phyloP scores from a whole-genome alignment of 116 monocot species.

The Papilionanthe hybrid region DNA sequence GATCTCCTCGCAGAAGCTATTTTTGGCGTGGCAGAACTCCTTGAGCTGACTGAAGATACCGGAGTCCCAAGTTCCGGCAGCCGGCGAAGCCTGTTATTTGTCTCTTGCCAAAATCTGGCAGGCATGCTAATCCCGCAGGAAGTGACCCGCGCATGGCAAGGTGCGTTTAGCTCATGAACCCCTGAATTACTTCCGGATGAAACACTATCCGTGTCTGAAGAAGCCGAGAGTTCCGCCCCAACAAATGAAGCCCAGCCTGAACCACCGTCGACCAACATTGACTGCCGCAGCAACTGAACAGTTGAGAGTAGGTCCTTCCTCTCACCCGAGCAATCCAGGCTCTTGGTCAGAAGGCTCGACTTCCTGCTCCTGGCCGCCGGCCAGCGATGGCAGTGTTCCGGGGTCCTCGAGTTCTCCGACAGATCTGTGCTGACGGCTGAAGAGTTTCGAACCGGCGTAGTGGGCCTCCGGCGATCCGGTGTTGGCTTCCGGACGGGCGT shows the following conservation, averaged over 20 bases:
- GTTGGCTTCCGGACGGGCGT: slow-evolving; percentile 21
- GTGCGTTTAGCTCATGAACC: slow-evolving; percentile 30
- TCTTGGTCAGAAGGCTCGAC: slow-evolving; percentile 42
- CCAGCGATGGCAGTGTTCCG: slow-evolving; percentile 54
- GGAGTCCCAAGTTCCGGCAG: slow-evolving; percentile 10
- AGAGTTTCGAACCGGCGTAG: slow-evolving; percentile 14
- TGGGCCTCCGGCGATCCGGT: slow-evolving; percentile 27
- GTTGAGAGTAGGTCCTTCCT: slow-evolving; percentile 51
- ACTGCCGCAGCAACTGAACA: slow-evolving; percentile 50
- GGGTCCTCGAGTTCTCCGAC: slow-evolving; percentile 53
- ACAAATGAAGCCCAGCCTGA: slow-evolving; percentile 52
- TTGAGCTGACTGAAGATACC: neutral
- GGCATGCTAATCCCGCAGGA: slow-evolving; percentile 16
- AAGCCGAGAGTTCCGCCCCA: slow-evolving; percentile 32
- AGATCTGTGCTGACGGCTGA: slow-evolving; percentile 13
- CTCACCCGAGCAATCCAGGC: slow-evolving; percentile 49
- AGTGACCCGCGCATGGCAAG: slow-evolving; percentile 13
- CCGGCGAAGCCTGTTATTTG: slow-evolving; percentile 11
- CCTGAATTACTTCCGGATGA: slow-evolving; percentile 25
- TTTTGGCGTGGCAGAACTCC: neutral
- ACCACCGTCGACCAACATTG: slow-evolving; percentile 55
- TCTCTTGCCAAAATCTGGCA: slow-evolving; percentile 21
- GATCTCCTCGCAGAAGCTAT: slow-evolving; percentile 25
- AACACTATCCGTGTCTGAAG: slow-evolving; percentile 24
- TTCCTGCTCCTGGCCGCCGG: slow-evolving; percentile 46